Percentiles rank a stretch among this genome's conserved stretches.
These are phyloP conservation scores for Dendrobium chrysotoxum DNA, from an alignment of 106 monocot species.

Conservation along the genomic window DNA sequence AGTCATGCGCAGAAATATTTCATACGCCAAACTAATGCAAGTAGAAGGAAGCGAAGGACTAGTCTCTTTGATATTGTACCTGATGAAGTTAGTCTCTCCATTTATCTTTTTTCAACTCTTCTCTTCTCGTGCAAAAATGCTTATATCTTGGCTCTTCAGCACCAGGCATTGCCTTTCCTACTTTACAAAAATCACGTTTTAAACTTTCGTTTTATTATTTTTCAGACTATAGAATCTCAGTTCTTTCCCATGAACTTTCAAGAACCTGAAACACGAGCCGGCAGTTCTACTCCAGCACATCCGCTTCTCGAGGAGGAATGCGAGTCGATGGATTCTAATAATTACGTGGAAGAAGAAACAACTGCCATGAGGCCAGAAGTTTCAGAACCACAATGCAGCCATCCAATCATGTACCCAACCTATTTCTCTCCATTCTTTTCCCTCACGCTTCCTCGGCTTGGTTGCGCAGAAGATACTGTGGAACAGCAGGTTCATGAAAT, in stretches of 20 bases:
- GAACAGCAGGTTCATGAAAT: constrained; percentile 25
- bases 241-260: constrained; percentile 5
- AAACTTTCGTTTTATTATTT: neutral
- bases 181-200: neutral
- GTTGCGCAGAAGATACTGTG: neutral
- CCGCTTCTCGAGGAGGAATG: constrained; percentile 23
- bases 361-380: constrained; percentile 16
- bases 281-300: constrained; percentile 5
- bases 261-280: constrained; percentile 13
- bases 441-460: constrained; percentile 19
- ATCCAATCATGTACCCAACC: constrained; percentile 31
- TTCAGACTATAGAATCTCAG: constrained; percentile 24
- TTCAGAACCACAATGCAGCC: constrained; percentile 13
- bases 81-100: constrained; percentile 27
- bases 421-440: constrained; percentile 40
- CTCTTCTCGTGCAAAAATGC: neutral
- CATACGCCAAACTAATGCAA: constrained; percentile 42
- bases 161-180: neutral
- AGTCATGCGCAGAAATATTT: constrained; percentile 56
- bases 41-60: constrained; percentile 30
- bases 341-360: constrained; percentile 19
- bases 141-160: neutral
- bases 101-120: neutral
- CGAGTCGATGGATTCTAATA: constrained; percentile 40
- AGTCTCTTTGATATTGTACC: constrained; percentile 45